Percentiles rank a stretch among this genome's conserved stretches.
phyloP scores from a whole-genome alignment of 1,284 basidiomycete species.

The Ceratobasidium theobromae region DNA sequence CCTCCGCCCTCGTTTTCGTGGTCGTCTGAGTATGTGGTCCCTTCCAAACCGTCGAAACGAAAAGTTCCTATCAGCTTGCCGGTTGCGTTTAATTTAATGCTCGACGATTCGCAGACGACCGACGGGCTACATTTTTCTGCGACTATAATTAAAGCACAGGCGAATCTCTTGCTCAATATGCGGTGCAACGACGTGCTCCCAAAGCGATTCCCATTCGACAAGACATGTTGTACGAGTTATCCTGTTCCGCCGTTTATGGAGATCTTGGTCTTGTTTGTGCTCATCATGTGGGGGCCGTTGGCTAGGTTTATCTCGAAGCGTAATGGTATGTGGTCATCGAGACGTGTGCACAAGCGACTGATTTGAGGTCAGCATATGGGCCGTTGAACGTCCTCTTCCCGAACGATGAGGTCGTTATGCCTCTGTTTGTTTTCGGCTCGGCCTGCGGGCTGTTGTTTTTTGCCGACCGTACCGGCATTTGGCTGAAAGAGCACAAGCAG shows the following conservation, averaged over 20 bases:
- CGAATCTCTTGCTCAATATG: slow-evolving; percentile 76
- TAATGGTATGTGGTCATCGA: not conserved
- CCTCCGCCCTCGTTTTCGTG: slow-evolving; percentile 37
- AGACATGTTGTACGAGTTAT: slow-evolving; percentile 81
- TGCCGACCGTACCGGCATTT: slow-evolving; percentile 79
- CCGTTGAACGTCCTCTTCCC: slow-evolving; percentile 44
- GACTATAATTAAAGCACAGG: slow-evolving; percentile 65
- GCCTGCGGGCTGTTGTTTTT: slow-evolving; percentile 68
- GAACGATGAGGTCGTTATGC: slow-evolving; percentile 47
- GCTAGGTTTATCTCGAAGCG: slow-evolving; percentile 44
- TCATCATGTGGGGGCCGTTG: slow-evolving; percentile 60
- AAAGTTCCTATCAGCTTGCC: slow-evolving; percentile 61
- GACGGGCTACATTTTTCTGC: slow-evolving; percentile 84
- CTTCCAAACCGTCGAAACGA: slow-evolving; percentile 31
- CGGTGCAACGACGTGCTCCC: slow-evolving; percentile 76
- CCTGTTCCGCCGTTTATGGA: slow-evolving; percentile 67
- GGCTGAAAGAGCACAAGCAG: slow-evolving; percentile 85
- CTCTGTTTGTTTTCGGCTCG: slow-evolving; percentile 62
- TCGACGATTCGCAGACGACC: slow-evolving; percentile 68
- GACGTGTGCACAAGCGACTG: not conserved
- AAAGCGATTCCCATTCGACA: slow-evolving; percentile 69
- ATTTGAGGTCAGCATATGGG: slow-evolving; percentile 10
- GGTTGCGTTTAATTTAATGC: slow-evolving; percentile 74
- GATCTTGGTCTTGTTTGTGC: slow-evolving; percentile 53
- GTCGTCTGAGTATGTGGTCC: slow-evolving; percentile 36